Evolutionary conservation across 2,329 filamentous ascomycete species (phyloP).

Genomic region (Shiraia sp.): DNA sequence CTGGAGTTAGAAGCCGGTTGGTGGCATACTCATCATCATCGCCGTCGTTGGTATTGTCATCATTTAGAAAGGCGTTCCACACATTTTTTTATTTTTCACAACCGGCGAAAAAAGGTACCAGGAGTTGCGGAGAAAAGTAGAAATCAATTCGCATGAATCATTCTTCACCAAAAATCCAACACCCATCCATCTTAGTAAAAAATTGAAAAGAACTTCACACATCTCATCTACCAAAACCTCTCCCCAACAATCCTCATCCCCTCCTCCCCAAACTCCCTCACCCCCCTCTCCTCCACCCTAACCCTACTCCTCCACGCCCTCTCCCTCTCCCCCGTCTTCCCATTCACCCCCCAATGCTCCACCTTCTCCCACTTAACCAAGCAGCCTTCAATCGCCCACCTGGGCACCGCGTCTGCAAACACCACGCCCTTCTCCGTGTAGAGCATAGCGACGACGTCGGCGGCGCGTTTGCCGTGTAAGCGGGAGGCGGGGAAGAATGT

Average conservation of each 20-base stretch:
- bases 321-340: conserved; percentile 28
- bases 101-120: no score
- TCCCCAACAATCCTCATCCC: conserved; percentile 27
- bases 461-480: conserved; percentile 16
- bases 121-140: no score
- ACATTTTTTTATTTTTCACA: no score
- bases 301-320: conserved; percentile 26
- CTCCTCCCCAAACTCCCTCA: conserved; percentile 27
- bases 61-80: no score
- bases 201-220: no score
- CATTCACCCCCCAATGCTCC: conserved; percentile 34
- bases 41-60: no score
- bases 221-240: conserved; percentile 36
- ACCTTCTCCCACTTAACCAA: conserved; percentile 36
- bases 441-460: conserved; percentile 29
- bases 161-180: no score
- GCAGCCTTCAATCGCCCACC: conserved; percentile 38
- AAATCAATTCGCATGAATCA: no score
- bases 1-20: no score
- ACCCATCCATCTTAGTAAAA: no score
- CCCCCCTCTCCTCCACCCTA: conserved; percentile 31
- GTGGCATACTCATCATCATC: no score
- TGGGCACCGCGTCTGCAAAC: conserved; percentile 32
- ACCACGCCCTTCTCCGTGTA: conserved; percentile 22
- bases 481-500: no score